Evolutionary conservation across 805 yeast genomes (phyloP), one percentile per base, ranked within the genome.

Genomic region (Starmerella etchellsii): DNA sequence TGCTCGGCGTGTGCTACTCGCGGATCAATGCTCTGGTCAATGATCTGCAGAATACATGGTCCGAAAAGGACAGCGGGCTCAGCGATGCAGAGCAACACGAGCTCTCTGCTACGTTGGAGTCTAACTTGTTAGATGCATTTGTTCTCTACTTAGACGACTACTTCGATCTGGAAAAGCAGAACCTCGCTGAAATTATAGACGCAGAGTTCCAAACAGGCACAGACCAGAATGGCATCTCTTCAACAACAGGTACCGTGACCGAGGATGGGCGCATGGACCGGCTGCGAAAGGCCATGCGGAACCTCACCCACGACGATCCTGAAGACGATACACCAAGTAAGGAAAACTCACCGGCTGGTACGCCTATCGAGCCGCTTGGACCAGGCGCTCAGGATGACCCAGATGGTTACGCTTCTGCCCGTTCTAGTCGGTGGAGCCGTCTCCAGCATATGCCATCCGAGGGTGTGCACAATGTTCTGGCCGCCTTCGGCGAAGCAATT

Each of bases 401-500:
- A 7, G 25, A 23, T 7, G 7, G 27, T 22, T 6, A 22, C 9
- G 22, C 27, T 4, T 20, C 23, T 3, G n/a, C 5, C 29, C 16
- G 4, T 18, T 3, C 21, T 23, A n/a, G 22, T 27, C 20, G 40
- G 20, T 27, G 39, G 42, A 28, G 34, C 29, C 11, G 28, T 20
- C 27, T 36, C n/a, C 33, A 31, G 39, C 22, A 25, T 25, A 21
- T 43, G 31, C 36, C 50, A 4, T 10, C 33, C 11, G 24, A 37
- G 10, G 37, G 19, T 15, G 27, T 81, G 2, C 87, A 82, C 48
- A 62, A 67, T 3, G 70, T 82, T 42, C 63, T 84, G 31, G 77
- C 76, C 49, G 71, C 81, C 15, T 70, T 78, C 7, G 78, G 83
- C 27, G 96, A 85, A 59, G 70, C 87, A 1, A 65, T 84, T 2